A percentile compares a stretch with the other conserved stretches of the same genome.
These are phyloP conservation scores for Scedosporium boydii DNA, from an alignment of 2,329 filamentous ascomycete species.

Conservation along the genomic window DNA sequence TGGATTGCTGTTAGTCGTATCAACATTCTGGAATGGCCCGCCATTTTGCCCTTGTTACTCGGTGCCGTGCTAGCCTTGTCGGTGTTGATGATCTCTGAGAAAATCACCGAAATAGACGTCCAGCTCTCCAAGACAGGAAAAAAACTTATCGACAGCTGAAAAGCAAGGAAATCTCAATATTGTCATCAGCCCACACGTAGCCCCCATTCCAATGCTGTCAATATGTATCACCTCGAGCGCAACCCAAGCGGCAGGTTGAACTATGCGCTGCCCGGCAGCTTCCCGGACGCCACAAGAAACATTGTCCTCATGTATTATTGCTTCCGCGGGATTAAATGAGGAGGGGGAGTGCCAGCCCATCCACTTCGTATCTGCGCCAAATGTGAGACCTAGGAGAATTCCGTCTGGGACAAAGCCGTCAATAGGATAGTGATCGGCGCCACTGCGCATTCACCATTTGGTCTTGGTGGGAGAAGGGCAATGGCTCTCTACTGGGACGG, in stretches of 20 bases:
- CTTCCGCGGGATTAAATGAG: not conserved
- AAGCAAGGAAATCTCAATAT: no score
- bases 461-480: not conserved
- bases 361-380: not conserved
- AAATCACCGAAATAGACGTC: no score
- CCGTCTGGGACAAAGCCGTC: not conserved
- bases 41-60: no score
- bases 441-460: not conserved
- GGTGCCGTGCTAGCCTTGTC: no score
- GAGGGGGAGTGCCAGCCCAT: not conserved
- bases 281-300: not conserved
- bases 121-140: no score
- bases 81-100: no score
- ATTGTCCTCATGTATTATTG: not conserved
- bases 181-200: no score
- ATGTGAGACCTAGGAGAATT: not conserved
- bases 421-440: not conserved
- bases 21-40: no score
- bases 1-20: no score
- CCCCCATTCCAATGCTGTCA: no score
- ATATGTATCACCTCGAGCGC: not conserved
- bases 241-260: not conserved
- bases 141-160: no score
- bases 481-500: no score
- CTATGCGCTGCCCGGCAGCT: not conserved